Evolutionary conservation across 257 asterid genomes (phyloP).

Genomic region (Hygrophila difformis): DNA sequence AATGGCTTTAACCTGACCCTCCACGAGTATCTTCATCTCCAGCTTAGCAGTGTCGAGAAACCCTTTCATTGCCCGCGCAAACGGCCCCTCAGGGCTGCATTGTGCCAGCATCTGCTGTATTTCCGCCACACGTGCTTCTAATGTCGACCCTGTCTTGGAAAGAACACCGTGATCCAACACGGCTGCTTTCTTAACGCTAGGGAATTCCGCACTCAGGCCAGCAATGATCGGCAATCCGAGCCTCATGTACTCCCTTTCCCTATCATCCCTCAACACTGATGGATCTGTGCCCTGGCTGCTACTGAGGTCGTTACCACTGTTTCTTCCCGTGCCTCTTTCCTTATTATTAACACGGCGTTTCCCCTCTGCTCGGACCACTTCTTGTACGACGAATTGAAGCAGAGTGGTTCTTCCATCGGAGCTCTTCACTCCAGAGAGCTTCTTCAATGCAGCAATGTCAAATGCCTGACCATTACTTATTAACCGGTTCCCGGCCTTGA

Average conservation of each 20-base stretch:
- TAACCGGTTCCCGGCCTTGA: slow-evolving; percentile 76
- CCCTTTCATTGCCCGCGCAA: slow-evolving; percentile 37
- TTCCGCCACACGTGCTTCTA: slow-evolving; percentile 34
- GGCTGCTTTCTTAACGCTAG: slow-evolving; percentile 62
- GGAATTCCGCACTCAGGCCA: slow-evolving; percentile 64
- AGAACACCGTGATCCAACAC: slow-evolving; percentile 39
- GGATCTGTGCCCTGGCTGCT: slow-evolving; percentile 16
- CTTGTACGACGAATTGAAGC: slow-evolving; percentile 81
- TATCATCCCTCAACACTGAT: slow-evolving; percentile 32
- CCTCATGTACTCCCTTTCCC: slow-evolving; percentile 64
- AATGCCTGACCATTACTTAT: slow-evolving; percentile 83
- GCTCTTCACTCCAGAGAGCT: slow-evolving; percentile 74
- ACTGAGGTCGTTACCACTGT: slow-evolving; percentile 26
- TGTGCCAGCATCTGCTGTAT: slow-evolving; percentile 22
- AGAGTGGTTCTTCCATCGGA: slow-evolving; percentile 77
- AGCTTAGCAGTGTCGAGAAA: slow-evolving; percentile 48
- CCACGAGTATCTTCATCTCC: slow-evolving; percentile 38
- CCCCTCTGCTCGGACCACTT: slow-evolving; percentile 83
- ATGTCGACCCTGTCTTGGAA: slow-evolving; percentile 24
- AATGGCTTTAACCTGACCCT: slow-evolving; percentile 51
- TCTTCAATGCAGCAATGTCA: slow-evolving; percentile 61
- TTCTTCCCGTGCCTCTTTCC: slow-evolving; percentile 38
- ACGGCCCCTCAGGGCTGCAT: slow-evolving; percentile 32
- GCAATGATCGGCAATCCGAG: slow-evolving; percentile 77
- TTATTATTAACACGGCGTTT: slow-evolving; percentile 52